Evolutionary conservation across 2,329 filamentous ascomycete genomes (phyloP), one percentile per base, ranked within the genome.

Genomic region (Immersiporthe knoxdaviesiana): DNA sequence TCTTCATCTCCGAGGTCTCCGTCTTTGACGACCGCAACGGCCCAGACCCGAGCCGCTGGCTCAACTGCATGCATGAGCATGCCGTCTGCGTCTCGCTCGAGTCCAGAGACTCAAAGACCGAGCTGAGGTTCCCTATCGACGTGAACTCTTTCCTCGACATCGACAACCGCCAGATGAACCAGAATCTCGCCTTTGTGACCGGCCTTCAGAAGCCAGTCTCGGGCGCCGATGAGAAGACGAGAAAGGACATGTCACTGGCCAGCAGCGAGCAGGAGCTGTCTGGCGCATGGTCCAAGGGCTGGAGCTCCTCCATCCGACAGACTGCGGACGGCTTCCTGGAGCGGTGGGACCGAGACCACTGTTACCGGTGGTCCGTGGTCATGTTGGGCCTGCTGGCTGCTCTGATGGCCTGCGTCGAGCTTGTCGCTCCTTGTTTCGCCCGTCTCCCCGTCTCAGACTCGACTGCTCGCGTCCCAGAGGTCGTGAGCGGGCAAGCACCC

Each of bases 151-250:
- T 86, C 72, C 76, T 83, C 68, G 83, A 83, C 69, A 82, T 86
- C 69, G 84, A 86, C 72, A 80, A 82, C 37, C 79, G 84, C 63
- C 84, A 86, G 75, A 83, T 86, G 80, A 86, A 86, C 74, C 79
- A 84, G 69, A 85, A 85, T 71, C 74, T 86, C 30, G 83, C 84
- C n/a, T 83, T 81, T 68, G 75, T 86, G 52, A 84, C 84, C 10
- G 79, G 80, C 3, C 73, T 82, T 39, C 72, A 74, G 16, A 75
- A 78, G 27, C 50, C 72, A 39, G 8, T 21, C 27, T 61, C 58
- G 6, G 54, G 61, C 6, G 64, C 39, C 27, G 72, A 65, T n/a
- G 72, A 70, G 56, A 63, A 54, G 63, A 69, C 41, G 16, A 44
- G 60, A 30, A 39, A 68, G 21, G 39, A 62, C 24, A 66, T 41